phyloP scores from a whole-genome alignment of 169 alveolate genomes.

The Cardiosporidium cionae region DNA sequence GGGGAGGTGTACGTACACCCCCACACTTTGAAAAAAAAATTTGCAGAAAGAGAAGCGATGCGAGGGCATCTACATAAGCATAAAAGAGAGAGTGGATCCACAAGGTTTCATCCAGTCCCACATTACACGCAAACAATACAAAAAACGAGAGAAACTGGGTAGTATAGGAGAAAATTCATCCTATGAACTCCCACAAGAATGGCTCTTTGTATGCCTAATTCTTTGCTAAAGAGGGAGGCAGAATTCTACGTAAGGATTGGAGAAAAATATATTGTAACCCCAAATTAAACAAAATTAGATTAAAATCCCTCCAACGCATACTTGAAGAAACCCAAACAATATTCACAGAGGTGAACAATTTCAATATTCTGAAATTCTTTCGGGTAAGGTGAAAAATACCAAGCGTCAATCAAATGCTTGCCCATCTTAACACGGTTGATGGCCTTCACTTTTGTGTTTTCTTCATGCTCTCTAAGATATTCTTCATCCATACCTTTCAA shows the following conservation, averaged over 20 bases:
- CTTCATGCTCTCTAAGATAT: slow-evolving; percentile 83
- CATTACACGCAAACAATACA: background rate
- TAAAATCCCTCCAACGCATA: background rate
- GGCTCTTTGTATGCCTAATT: no score
- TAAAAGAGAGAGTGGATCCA: no score
- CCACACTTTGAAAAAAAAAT: background rate
- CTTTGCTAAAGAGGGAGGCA: no score
- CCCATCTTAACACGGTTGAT: slow-evolving; percentile 86
- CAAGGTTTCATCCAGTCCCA: background rate
- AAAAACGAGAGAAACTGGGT: no score
- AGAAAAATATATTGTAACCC: no score
- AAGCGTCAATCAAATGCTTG: slow-evolving; percentile 81
- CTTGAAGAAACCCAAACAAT: slow-evolving; percentile 82
- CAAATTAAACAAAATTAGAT: background rate
- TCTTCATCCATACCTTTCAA: slow-evolving; percentile 85
- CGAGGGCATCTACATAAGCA: no score
- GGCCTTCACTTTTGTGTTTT: slow-evolving; percentile 85
- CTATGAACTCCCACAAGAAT: no score
- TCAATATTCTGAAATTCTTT: slow-evolving; percentile 84
- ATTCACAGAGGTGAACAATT: slow-evolving; percentile 86
- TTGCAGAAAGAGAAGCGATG: background rate
- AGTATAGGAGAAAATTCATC: no score
- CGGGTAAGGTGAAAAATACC: slow-evolving; percentile 98
- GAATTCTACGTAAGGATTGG: no score
- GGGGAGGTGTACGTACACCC: no score